Base-by-base conservation (phyloP, 2,329 filamentous ascomycete genomes). In the Phaeosphaeria sp. region DNA sequence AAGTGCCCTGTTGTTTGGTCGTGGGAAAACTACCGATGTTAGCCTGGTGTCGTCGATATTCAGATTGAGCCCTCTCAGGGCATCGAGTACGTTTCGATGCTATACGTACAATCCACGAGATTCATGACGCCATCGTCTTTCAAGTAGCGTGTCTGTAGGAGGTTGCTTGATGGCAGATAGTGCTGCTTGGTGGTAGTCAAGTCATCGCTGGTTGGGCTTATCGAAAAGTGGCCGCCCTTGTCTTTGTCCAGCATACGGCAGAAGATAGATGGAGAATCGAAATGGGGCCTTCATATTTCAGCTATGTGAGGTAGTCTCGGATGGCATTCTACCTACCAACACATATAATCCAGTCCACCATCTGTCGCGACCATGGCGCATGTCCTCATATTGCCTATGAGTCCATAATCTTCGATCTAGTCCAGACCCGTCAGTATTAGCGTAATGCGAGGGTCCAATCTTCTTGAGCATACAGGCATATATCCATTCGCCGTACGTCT, bases 371-470 rank as follows among this genome's bases (percentile, higher is more conserved):
- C 60, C 65, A 67, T 69, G 15, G 67, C 67, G 78, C 89, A 91
- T 1, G 90, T 93, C 67, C 88, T 85, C 89, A 93, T 91, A 70
- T 92, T 92, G 22, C 90, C 90, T 67, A 93, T 91, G 76, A 93
- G 84, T 54, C 90, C 90, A 81, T 92, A 92, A 75, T 92, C 86
- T 71, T 92, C 90, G 8, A 67, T 66, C 48, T 36, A 13, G 11
- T 5, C 7, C 47, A 18, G n/a, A 24, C 17, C n/a, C 17, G 9
- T 45, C 17, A 44, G 27, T 55, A 21, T 2, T 21, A 2, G 25
- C n/a, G 24, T n/a, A n/a, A n/a, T n/a, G n/a, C n/a, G n/a, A n/a
- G n/a, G n/a, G n/a, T n/a, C n/a, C n/a, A n/a, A n/a, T n/a, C n/a
- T 52, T 13, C 25, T 11, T 11, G 25, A 6, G 25, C 25, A 30